These are phyloP conservation scores for Chalciporus sphaerocephalus DNA, from an alignment of 768 basidiomycete genomes.

Conservation along the genomic window DNA sequence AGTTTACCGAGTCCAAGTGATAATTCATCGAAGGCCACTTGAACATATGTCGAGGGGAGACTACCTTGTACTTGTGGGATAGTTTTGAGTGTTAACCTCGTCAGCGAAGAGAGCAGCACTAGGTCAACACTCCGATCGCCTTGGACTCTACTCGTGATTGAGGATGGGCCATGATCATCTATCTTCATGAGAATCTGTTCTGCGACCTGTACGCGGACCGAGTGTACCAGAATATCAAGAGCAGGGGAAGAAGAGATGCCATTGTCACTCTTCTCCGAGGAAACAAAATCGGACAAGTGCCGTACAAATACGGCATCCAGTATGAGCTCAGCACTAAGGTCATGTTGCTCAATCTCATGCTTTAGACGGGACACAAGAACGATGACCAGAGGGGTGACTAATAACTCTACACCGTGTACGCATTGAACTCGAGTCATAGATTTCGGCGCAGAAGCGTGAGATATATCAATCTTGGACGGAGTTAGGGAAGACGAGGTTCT, in stretches of 20 bases:
- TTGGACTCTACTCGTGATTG: not conserved
- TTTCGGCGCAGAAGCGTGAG: not conserved
- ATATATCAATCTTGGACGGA: slow-evolving; percentile 4
- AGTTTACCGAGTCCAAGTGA: slow-evolving; percentile 10
- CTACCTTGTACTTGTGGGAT: not conserved
- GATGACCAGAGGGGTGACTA: slow-evolving; percentile 55
- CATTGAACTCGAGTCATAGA: slow-evolving; percentile 37
- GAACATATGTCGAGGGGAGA: slow-evolving; percentile 1
- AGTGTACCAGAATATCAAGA: slow-evolving; percentile 43
- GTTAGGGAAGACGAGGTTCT: slow-evolving; percentile 1
- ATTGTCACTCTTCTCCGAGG: slow-evolving; percentile 16
- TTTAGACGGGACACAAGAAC: slow-evolving; percentile 42
- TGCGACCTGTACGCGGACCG: slow-evolving; percentile 38
- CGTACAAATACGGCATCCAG: slow-evolving; percentile 41
- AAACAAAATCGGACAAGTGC: slow-evolving; percentile 34
- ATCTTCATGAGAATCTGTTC: slow-evolving; percentile 39
- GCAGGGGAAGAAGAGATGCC: slow-evolving; percentile 19
- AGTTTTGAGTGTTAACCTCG: slow-evolving; percentile 15
- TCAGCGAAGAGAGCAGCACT: slow-evolving; percentile 14
- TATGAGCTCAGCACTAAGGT: slow-evolving; percentile 35
- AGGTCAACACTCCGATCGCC: slow-evolving; percentile 15
- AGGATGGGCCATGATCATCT: not conserved
- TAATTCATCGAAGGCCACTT: slow-evolving; percentile 15
- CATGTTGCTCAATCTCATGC: slow-evolving; percentile 44
- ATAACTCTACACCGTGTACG: slow-evolving; percentile 36